These are phyloP conservation scores for Ustilago bromivora DNA, from an alignment of 1,284 basidiomycete genomes.

Conservation along the genomic window DNA sequence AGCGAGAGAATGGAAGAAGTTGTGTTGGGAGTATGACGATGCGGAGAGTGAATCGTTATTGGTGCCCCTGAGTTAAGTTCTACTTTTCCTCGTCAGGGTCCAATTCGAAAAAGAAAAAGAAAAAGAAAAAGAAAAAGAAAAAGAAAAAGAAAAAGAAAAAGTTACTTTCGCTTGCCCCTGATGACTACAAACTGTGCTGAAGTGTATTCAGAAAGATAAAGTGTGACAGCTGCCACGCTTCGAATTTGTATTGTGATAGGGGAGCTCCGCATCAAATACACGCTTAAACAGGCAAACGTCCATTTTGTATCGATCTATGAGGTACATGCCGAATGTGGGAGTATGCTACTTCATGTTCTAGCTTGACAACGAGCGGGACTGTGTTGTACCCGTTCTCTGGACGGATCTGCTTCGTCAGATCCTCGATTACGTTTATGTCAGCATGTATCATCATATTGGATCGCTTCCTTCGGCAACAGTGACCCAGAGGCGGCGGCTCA, in stretches of 20 bases:
- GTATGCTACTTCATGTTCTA: too few relatives aligned
- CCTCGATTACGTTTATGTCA: too few relatives aligned
- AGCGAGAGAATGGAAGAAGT: neutral
- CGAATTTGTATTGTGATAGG: conserved; percentile 9
- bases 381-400: too few relatives aligned
- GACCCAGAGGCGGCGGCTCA: too few relatives aligned
- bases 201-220: conserved; percentile 3
- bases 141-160: too few relatives aligned
- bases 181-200: neutral
- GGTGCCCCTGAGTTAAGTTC: conserved; percentile 17
- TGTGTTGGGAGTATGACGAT: neutral
- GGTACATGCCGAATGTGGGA: too few relatives aligned
- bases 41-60: conserved; percentile 11
- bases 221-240: conserved; percentile 23
- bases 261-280: conserved; percentile 15
- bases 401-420: too few relatives aligned
- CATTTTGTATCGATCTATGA: too few relatives aligned
- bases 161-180: neutral
- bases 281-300: neutral
- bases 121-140: too few relatives aligned
- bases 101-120: neutral
- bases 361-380: too few relatives aligned
- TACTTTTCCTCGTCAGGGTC: conserved; percentile 20
- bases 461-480: too few relatives aligned
- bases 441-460: too few relatives aligned